Evolutionary conservation across 805 yeast species (phyloP).

Genomic region (Candida krabiensis): DNA sequence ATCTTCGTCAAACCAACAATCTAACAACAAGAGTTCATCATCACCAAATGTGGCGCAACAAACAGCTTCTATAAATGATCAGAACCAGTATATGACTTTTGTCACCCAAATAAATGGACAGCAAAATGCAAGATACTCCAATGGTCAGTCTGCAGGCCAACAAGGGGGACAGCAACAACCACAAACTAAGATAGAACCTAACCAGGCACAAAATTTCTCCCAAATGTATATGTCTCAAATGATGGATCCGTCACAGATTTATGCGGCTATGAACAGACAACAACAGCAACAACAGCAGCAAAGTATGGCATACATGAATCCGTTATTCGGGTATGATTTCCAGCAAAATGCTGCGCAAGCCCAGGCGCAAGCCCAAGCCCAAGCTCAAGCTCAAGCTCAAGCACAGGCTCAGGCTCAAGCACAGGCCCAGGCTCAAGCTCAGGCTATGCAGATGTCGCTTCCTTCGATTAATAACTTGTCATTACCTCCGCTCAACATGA

Average conservation of each 20-base stretch:
- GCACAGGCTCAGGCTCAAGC: constrained; percentile 18
- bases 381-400: constrained; percentile 20
- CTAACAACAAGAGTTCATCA: constrained; percentile 17
- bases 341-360: constrained; percentile 18
- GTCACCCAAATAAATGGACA: constrained; percentile 24
- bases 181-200: constrained; percentile 16
- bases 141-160: constrained; percentile 17
- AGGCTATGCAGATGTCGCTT: constrained; percentile 22
- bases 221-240: constrained; percentile 22
- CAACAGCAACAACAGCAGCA: constrained; percentile 21
- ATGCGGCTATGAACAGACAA: constrained; percentile 25
- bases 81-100: constrained; percentile 20
- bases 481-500: constrained; percentile 33
- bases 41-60: constrained; percentile 25
- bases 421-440: constrained; percentile 15
- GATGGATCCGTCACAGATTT: constrained; percentile 24
- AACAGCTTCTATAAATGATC: constrained; percentile 19
- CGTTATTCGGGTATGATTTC: constrained; percentile 23
- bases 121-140: constrained; percentile 18
- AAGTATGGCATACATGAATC: constrained; percentile 17
- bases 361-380: constrained; percentile 19
- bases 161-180: constrained; percentile 15
- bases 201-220: constrained; percentile 20
- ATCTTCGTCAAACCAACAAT: constrained; percentile 14
- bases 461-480: constrained; percentile 33